Conservation (phyloP, 2,329 filamentous ascomycete species). For the Aschersonia sp. region DNA sequence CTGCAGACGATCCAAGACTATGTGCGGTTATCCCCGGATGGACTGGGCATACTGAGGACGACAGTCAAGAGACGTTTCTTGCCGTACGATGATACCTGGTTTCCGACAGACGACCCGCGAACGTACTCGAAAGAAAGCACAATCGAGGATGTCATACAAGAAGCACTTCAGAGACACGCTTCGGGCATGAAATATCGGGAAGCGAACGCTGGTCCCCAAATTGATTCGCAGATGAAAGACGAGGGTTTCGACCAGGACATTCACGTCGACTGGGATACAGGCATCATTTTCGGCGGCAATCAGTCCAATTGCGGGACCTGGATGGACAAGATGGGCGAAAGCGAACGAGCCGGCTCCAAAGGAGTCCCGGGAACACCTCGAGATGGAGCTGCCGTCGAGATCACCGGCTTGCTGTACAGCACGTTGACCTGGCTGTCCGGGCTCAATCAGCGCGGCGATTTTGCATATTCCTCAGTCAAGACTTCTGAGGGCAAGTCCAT, state of each 20-base stretch:
- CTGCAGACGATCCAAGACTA: constrained; percentile 94
- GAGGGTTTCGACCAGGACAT: constrained; percentile 89
- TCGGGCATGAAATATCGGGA: constrained; percentile 84
- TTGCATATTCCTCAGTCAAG: constrained; percentile 59
- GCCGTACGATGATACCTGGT: constrained; percentile 94
- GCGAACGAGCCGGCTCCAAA: constrained; percentile 76
- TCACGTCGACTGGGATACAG: constrained; percentile 77
- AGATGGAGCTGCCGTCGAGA: constrained; percentile 89
- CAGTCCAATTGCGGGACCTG: constrained; percentile 94
- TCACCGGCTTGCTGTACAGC: constrained; percentile 87
- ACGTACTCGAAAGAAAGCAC: constrained; percentile 78
- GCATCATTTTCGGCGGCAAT: constrained; percentile 86
- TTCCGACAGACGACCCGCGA: constrained; percentile 62
- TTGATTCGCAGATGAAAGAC: constrained; percentile 86
- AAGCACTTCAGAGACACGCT: constrained; percentile 84
- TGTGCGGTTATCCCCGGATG: constrained; percentile 64
- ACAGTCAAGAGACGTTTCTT: constrained; percentile 74
- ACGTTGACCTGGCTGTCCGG: constrained; percentile 65
- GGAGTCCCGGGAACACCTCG: constrained; percentile 91
- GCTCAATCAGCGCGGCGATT: constrained; percentile 54
- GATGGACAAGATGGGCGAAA: constrained; percentile 99
- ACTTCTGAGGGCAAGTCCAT: constrained; percentile 46
- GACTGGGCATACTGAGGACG: constrained; percentile 56
- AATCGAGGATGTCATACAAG: constrained; percentile 80
- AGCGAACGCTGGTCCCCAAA: constrained; percentile 75